These are phyloP conservation scores for Globisporangium radiosum DNA, from an alignment of 352 stramenopile species.

Conservation along the genomic window DNA sequence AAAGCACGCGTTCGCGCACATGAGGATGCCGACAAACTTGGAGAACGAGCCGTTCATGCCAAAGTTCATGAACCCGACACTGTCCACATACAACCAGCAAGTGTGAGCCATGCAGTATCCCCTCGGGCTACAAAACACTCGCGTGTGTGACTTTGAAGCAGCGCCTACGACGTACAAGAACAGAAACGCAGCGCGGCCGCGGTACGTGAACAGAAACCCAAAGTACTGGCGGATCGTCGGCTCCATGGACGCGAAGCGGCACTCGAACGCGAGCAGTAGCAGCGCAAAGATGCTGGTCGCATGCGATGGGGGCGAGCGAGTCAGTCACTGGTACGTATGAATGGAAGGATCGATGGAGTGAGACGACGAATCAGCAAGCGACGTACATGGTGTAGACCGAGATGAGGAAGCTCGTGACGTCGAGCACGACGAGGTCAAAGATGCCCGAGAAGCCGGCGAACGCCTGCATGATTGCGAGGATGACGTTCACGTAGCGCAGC, in stretches of 20 bases:
- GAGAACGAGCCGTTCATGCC: constrained; percentile 72
- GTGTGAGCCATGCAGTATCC: no score
- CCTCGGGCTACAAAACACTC: neutral
- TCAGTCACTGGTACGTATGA: neutral
- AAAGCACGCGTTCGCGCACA: constrained; percentile 71
- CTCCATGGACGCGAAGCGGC: constrained; percentile 84
- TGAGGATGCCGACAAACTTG: constrained; percentile 66
- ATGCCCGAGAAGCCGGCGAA: constrained; percentile 79
- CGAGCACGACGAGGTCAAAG: constrained; percentile 79
- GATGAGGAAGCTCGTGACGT: constrained; percentile 85
- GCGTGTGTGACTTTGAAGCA: neutral
- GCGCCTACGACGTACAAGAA: constrained; percentile 38
- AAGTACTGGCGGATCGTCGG: constrained; percentile 80
- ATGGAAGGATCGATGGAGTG: neutral
- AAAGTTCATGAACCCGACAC: constrained; percentile 86
- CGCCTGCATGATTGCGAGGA: constrained; percentile 73
- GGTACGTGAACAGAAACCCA: constrained; percentile 86
- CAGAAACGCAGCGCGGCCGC: constrained; percentile 76
- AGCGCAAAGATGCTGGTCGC: constrained; percentile 68
- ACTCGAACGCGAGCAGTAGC: constrained; percentile 80
- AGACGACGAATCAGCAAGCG: neutral
- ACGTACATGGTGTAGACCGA: constrained; percentile 82
- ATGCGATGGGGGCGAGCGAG: constrained; percentile 1
- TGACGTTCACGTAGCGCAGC: constrained; percentile 78
- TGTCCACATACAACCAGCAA: constrained; percentile 2